Base-by-base conservation (phyloP, 129 eudicot genomes). In the Artemisia tridentata region DNA sequence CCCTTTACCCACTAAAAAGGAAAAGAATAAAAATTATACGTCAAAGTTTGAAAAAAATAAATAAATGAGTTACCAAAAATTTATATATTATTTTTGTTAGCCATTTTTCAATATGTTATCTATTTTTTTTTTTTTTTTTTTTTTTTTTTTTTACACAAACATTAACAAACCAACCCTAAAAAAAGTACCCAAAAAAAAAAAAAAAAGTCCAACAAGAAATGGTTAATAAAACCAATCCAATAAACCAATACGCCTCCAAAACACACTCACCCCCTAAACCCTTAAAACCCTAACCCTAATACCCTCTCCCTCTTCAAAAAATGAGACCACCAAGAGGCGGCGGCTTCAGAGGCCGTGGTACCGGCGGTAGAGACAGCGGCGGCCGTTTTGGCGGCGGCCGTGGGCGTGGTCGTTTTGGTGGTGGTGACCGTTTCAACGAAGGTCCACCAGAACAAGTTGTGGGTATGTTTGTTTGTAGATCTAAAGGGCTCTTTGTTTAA, bases 321-420 rank as follows among this genome's bases (percentile, higher is more conserved):
- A 86, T 86, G 91, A 72, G 85, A 63, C 91, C 91, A 23, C 91
- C 91, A 16, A 78, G 89, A 69, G 89, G 89, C 62, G 82, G 85
- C 62, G 78, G 82, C 2, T 78, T 78, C 64, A 82, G 86, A 1
- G 80, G 84, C 15, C 80, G 86, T 38, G 58, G 76, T 38, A 68
- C 85, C 64, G 65, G 91, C 17, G 79, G 86, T 7, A 55, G 75
- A 10, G 53, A 55, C 47, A 20, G 87, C 0, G 79, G 81, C n/a
- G 85, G 88, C n/a, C 81, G 91, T 11, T 75, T 79, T 34, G 78
- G 84, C 6, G 73, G 86, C 16, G 72, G 71, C 38, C 45, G 45
- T 38, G 45, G 45, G 10, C 45, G 83, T n/a, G 81, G 85, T 55
- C 78, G 85, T 31, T 69, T 69, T 4, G 85, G 80, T 57, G 74